Percentiles rank a stretch among this genome's conserved stretches.
phyloP scores from a whole-genome alignment of 306 rosid genomes.

The Amphicarpaea edgeworthii region DNA sequence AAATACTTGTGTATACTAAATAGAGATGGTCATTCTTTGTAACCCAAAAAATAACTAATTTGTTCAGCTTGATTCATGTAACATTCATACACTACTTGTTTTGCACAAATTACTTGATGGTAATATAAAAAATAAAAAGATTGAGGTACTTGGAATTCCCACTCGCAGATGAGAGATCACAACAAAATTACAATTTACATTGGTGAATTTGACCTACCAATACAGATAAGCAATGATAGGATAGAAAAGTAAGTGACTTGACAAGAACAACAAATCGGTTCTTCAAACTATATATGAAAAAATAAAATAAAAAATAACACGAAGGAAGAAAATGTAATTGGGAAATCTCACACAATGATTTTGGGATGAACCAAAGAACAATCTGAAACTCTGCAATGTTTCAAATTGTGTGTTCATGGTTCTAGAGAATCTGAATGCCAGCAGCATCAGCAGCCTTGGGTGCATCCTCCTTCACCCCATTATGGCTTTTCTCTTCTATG shows the following conservation, averaged over 20 bases:
- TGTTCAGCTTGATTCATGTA: neutral
- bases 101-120: neutral
- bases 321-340: slow-evolving; percentile 3
- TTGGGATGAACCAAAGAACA: slow-evolving; percentile 21
- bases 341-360: slow-evolving; percentile 39
- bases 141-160: slow-evolving; percentile 16
- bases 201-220: slow-evolving; percentile 33
- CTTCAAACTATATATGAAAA: slow-evolving; percentile 28
- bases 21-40: too few species aligned
- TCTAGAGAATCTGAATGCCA: slow-evolving; percentile 7
- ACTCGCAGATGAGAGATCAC: slow-evolving; percentile 38
- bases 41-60: neutral
- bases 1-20: too few species aligned
- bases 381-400: neutral
- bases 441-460: slow-evolving; percentile 34
- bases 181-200: slow-evolving; percentile 41
- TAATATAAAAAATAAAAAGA: neutral
- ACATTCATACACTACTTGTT: neutral
- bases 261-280: slow-evolving; percentile 18
- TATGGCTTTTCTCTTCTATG: slow-evolving; percentile 17
- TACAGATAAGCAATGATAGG: slow-evolving; percentile 7
- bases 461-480: neutral
- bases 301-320: neutral
- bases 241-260: neutral
- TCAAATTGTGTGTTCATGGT: neutral